Evolutionary conservation across 441 rosid species (phyloP).

Genomic region (Populus hybrid): DNA sequence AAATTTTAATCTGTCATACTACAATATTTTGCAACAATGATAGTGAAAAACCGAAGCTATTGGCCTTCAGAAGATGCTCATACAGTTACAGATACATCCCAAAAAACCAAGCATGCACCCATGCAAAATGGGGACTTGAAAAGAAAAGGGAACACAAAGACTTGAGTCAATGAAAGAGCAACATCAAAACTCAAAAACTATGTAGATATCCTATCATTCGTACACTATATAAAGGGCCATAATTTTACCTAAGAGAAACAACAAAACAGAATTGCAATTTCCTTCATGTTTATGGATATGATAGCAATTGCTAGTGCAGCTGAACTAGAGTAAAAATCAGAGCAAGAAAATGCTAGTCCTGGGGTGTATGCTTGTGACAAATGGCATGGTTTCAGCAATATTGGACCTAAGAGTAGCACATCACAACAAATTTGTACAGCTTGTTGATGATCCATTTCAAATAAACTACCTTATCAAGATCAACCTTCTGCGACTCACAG

Average conservation of each 20-base stretch:
- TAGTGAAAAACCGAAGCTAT: background rate
- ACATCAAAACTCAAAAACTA: background rate
- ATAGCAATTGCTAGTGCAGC: background rate
- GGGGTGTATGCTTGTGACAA: background rate
- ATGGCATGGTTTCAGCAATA: background rate
- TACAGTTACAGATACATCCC: background rate
- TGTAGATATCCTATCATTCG: background rate
- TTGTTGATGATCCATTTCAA: background rate
- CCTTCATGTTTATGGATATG: background rate
- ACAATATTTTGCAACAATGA: background rate
- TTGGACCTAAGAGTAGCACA: background rate
- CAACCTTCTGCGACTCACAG: slow-evolving; percentile 24
- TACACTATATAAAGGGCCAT: background rate
- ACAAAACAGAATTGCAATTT: background rate
- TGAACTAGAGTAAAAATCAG: background rate
- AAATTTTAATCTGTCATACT: background rate
- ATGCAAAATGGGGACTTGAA: background rate
- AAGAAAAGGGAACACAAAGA: background rate
- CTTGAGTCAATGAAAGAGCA: background rate
- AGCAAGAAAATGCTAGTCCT: slow-evolving; percentile 9
- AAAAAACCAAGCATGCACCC: background rate
- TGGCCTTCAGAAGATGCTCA: background rate
- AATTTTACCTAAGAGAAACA: background rate
- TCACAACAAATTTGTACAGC: background rate
- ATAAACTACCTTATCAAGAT: slow-evolving; percentile 27